Evolutionary conservation across 192 early-diverging fungal genomes (phyloP), one percentile per base, ranked within the genome.

Genomic region (Coemansia asiatica): DNA sequence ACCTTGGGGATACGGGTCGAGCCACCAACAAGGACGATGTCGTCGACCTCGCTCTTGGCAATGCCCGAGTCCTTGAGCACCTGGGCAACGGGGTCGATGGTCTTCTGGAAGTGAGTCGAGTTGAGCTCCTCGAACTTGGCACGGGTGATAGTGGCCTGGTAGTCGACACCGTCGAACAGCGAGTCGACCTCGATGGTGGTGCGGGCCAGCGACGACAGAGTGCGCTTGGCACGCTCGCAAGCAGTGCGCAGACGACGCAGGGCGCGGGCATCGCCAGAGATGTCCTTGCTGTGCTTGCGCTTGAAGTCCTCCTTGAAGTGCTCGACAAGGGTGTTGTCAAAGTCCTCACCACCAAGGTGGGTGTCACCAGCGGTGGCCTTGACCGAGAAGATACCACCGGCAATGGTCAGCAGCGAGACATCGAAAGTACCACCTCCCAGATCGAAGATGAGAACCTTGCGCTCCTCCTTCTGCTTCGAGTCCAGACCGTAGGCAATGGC

Each of bases 1-100:
- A 96, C 86, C 85, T 93, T 94, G 84, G 94, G 94, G 74, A 96
- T 96, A 81, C 92, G 93, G 56, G 93, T 94, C 38, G 92, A 94
- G 61, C 94, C 93, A 71, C 94, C 92, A 44, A 91, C 90, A 49
- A 94, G 85, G 65, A 94, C 88, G 61, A 94, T 85, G 71, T 91
- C 93, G 72, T 90, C 72, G 64, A 93, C 83, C 49, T 88, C 83
- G 65, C 80, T 84, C 86, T 94, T 94, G 82, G 82, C 69, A 64
- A 87, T 80, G 70, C 84, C 85, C 77, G 89, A 87, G 81, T 95
- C 92, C 81, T 87, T 85, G 58, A 91, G 80, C 63, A 89, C 90
- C 82, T 89, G 84, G 33, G 79, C 76, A 57, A 89, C 87, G 47
- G 90, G 90, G 59, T 91, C 85, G 56, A 91, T 73, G 76, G 89